Evolutionary conservation across 1,139 yeast genomes (phyloP).

Genomic region (Debaryomyces singareniensis): DNA sequence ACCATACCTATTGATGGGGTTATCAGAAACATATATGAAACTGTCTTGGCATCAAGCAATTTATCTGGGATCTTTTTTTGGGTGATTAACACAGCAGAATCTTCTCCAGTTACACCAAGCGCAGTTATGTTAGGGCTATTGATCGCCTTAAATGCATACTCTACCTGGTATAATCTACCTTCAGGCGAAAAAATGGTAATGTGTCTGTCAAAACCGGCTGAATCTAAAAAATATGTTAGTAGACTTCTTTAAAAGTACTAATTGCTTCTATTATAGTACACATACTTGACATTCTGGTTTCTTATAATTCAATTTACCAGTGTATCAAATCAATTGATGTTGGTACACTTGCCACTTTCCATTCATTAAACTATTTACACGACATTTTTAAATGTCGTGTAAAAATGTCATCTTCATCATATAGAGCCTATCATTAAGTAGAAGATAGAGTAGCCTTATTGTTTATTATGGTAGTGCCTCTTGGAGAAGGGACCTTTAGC

Average conservation of each 20-base stretch:
- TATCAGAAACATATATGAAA: conserved; percentile 77
- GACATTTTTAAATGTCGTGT: no score
- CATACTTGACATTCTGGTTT: conserved; percentile 3
- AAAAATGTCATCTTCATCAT: no score
- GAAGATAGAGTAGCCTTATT: no score
- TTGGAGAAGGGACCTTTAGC: conserved; percentile 26
- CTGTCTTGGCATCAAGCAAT: conserved; percentile 78
- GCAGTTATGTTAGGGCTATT: conserved; percentile 89
- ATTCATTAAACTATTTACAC: no score
- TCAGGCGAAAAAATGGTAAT: conserved; percentile 98
- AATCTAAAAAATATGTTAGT: conserved; percentile 28
- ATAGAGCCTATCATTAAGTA: no score
- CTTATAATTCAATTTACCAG: no score
- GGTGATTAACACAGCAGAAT: conserved; percentile 83
- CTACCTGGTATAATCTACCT: conserved; percentile 95
- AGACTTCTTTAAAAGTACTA: conserved; percentile 1
- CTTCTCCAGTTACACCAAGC: conserved; percentile 79
- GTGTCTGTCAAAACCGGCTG: conserved; percentile 97
- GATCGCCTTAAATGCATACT: conserved; percentile 96
- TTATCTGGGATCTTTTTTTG: conserved; percentile 97
- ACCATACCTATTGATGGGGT: conserved; percentile 83
- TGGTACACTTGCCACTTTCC: no score
- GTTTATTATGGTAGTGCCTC: no score
- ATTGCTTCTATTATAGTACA: neutral
- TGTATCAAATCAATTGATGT: no score